Percentiles rank a stretch among this genome's conserved stretches.
phyloP scores from a whole-genome alignment of 1,284 basidiomycete genomes.

The Apiotrichum laibachii region DNA sequence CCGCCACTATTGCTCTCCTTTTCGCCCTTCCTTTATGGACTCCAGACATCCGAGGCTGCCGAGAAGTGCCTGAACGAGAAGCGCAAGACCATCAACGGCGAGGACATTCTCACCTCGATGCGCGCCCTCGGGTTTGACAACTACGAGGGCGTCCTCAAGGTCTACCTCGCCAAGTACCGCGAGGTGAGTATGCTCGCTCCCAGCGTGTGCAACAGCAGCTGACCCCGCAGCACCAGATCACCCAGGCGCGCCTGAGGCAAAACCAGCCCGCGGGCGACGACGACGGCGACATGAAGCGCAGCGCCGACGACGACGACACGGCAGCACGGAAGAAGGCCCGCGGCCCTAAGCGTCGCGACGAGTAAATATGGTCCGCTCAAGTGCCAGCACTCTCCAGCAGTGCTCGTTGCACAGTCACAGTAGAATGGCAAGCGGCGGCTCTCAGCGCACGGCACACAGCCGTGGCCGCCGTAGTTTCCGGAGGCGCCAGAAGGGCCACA shows the following conservation, averaged over 20 bases:
- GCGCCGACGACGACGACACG: constrained; percentile 20
- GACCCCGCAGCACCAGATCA: constrained; percentile 27
- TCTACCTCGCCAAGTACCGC: constrained; percentile 82
- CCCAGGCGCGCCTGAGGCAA: constrained; percentile 26
- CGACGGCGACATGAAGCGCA: constrained; percentile 26
- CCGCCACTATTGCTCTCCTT: not conserved
- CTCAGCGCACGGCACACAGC: too few species aligned
- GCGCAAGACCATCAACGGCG: constrained; percentile 88
- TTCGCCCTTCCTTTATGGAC: not conserved
- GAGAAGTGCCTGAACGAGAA: constrained; percentile 98
- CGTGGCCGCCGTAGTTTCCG: too few species aligned
- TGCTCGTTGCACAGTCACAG: too few species aligned
- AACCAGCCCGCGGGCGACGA: constrained; percentile 15
- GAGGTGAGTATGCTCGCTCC: constrained; percentile 63
- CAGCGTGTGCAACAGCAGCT: too few species aligned
- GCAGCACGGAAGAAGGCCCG: constrained; percentile 23
- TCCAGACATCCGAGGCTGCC: constrained; percentile 57
- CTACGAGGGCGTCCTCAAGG: constrained; percentile 83
- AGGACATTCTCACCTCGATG: constrained; percentile 86
- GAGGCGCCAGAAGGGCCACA: too few species aligned
- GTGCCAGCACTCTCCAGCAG: not conserved
- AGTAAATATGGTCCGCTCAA: not conserved
- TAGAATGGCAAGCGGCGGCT: too few species aligned
- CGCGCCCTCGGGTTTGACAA: constrained; percentile 89
- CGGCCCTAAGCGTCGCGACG: constrained; percentile 6